A percentile compares a stretch with the other conserved stretches of the same genome.
These are phyloP conservation scores for Capsicum pubescens DNA, from an alignment of 257 asterid genomes.

Conservation along the genomic window DNA sequence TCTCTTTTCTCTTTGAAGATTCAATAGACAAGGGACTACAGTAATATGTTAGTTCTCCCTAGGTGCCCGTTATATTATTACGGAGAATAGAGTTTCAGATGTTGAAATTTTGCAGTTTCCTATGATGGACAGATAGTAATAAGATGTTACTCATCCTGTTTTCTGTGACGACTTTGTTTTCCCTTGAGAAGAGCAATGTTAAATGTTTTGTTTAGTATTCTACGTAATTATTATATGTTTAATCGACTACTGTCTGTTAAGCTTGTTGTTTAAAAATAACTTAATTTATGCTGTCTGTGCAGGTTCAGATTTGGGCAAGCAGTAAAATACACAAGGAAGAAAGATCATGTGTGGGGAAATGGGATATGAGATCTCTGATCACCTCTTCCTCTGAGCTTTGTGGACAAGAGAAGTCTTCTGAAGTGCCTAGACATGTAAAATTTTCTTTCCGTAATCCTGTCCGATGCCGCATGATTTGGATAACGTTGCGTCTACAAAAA, in stretches of 20 bases:
- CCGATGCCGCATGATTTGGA: constrained; percentile 93
- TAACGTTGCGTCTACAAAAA: constrained; percentile 75
- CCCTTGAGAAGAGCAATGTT: not conserved
- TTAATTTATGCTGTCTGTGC: constrained; percentile 33
- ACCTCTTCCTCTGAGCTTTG: constrained; percentile 80
- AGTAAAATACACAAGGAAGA: constrained; percentile 79
- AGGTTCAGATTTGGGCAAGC: constrained; percentile 99
- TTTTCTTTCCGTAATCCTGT: constrained; percentile 78
- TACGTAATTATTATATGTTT: not conserved
- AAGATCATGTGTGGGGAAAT: constrained; percentile 88
- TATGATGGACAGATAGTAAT: not conserved
- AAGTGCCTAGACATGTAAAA: constrained; percentile 82
- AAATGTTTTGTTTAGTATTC: not conserved
- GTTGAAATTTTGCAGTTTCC: not conserved
- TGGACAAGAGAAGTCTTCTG: constrained; percentile 67
- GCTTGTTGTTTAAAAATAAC: not conserved
- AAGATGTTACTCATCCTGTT: constrained; percentile 12
- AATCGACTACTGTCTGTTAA: not conserved
- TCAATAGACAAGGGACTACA: not conserved
- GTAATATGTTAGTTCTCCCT: not conserved
- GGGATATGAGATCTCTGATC: constrained; percentile 78
- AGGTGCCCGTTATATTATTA: not conserved
- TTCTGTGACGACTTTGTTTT: not conserved
- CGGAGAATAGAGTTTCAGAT: not conserved
- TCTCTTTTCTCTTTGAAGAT: not conserved